Percentiles rank a stretch among this genome's conserved stretches.
Conservation (phyloP, 129 eudicot genomes). For the Oenanthe sinensis region DNA sequence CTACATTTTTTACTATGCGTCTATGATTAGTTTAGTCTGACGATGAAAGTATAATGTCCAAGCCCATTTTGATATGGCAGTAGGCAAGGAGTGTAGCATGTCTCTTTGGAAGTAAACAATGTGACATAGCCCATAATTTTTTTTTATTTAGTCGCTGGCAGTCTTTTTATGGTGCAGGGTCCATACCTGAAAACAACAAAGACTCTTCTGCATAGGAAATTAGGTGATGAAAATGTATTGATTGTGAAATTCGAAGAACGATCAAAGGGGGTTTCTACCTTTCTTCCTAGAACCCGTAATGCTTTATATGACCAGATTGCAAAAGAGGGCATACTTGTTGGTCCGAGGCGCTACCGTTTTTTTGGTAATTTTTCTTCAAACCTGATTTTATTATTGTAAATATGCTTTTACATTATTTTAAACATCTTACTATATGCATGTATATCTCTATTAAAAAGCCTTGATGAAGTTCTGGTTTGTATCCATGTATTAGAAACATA, state of each 20-base stretch:
- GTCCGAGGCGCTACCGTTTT: conserved; percentile 46
- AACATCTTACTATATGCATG: not conserved
- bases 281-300: conserved; percentile 3
- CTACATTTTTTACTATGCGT: too few species aligned
- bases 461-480: not conserved
- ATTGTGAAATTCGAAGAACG: conserved; percentile 48
- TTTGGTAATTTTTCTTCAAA: conserved; percentile 39
- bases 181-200: conserved; percentile 40
- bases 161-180: conserved; percentile 35
- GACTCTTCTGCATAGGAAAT: conserved; percentile 50
- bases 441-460: not conserved
- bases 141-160: not conserved
- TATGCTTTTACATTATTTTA: not conserved
- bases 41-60: too few species aligned
- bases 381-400: not conserved
- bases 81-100: not conserved
- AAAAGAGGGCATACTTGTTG: conserved; percentile 51
- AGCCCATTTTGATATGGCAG: not conserved
- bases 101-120: not conserved
- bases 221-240: conserved; percentile 65
- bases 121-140: not conserved
- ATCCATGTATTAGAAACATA: not conserved
- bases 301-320: conserved; percentile 22
- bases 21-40: too few species aligned
- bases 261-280: not conserved